Conservation (phyloP, 768 basidiomycete genomes). For the Suillus subluteus region DNA sequence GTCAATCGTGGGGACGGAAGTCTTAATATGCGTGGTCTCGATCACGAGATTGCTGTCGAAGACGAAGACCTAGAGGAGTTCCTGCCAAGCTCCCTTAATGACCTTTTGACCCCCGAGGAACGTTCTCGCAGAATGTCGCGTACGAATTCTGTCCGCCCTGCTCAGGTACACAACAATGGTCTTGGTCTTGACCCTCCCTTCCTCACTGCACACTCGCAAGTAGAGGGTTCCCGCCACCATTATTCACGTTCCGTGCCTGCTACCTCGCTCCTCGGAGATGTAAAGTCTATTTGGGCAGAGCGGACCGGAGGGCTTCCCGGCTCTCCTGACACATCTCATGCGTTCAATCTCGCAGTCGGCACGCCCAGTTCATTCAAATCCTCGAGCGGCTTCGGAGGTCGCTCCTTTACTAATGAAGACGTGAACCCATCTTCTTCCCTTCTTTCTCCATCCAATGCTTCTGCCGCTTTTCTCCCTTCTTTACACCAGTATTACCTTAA, state of each 20-base stretch:
- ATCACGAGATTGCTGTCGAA: slow-evolving; percentile 53
- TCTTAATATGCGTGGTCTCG: slow-evolving; percentile 29
- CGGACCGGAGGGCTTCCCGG: slow-evolving; percentile 39
- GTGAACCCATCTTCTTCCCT: slow-evolving; percentile 30
- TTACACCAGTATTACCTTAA: slow-evolving; percentile 69
- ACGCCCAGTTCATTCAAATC: slow-evolving; percentile 61
- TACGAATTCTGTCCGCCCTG: slow-evolving; percentile 49
- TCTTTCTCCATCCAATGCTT: slow-evolving; percentile 75
- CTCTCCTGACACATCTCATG: slow-evolving; percentile 39
- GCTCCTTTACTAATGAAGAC: slow-evolving; percentile 19
- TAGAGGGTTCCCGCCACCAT: slow-evolving; percentile 49
- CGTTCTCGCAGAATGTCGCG: slow-evolving; percentile 80
- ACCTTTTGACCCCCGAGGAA: slow-evolving; percentile 89
- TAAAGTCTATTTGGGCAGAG: slow-evolving; percentile 83
- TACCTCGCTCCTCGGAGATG: slow-evolving; percentile 72
- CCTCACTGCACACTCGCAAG: slow-evolving; percentile 20
- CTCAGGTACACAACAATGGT: slow-evolving; percentile 24
- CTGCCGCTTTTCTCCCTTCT: slow-evolving; percentile 80
- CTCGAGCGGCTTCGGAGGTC: slow-evolving; percentile 39
- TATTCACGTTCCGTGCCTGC: slow-evolving; percentile 86
- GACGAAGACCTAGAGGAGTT: slow-evolving; percentile 89
- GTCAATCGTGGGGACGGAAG: slow-evolving; percentile 15
- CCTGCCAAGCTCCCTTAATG: slow-evolving; percentile 84
- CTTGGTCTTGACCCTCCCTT: slow-evolving; percentile 21
- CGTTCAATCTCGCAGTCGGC: slow-evolving; percentile 32